Conservation (phyloP, 2,329 filamentous ascomycete genomes). For the Elsinoe australis region DNA sequence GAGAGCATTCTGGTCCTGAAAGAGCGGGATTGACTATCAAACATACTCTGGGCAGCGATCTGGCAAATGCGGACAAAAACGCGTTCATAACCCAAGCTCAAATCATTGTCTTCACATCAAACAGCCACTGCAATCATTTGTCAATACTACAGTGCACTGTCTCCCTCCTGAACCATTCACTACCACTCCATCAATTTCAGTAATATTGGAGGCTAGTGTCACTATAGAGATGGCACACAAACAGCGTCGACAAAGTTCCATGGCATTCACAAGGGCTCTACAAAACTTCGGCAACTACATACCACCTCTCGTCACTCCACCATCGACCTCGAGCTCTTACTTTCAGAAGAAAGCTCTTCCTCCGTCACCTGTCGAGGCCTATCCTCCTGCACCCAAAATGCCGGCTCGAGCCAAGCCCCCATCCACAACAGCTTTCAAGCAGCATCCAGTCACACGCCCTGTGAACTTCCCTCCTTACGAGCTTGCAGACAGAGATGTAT, state of each 20-base stretch:
- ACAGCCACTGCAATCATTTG: conserved; percentile 7
- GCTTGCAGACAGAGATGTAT: conserved; percentile 1
- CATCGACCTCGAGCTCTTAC: conserved; percentile 14
- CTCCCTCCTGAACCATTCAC: neutral
- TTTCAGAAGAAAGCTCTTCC: conserved; percentile 11
- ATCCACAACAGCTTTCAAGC: conserved; percentile 2
- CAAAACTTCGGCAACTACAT: conserved; percentile 11
- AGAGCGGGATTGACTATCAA: neutral
- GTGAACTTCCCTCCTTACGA: conserved; percentile 12
- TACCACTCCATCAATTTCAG: neutral
- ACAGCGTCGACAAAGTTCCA: conserved; percentile 6
- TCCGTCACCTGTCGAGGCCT: conserved; percentile 1
- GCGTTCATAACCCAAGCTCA: neutral
- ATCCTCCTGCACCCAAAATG: conserved; percentile 1
- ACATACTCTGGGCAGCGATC: neutral
- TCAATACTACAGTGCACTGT: neutral
- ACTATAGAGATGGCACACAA: neutral
- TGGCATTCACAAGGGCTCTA: neutral
- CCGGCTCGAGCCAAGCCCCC: conserved; percentile 1
- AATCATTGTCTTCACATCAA: conserved; percentile 2
- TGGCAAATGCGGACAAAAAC: neutral
- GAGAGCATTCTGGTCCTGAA: neutral
- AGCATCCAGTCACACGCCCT: neutral
- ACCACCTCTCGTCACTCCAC: neutral
- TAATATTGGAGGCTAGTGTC: neutral